A percentile compares a stretch with the other conserved stretches of the same genome.
Evolutionary conservation across 768 basidiomycete genomes (phyloP).

Genomic region (Gymnopilus junonius): DNA sequence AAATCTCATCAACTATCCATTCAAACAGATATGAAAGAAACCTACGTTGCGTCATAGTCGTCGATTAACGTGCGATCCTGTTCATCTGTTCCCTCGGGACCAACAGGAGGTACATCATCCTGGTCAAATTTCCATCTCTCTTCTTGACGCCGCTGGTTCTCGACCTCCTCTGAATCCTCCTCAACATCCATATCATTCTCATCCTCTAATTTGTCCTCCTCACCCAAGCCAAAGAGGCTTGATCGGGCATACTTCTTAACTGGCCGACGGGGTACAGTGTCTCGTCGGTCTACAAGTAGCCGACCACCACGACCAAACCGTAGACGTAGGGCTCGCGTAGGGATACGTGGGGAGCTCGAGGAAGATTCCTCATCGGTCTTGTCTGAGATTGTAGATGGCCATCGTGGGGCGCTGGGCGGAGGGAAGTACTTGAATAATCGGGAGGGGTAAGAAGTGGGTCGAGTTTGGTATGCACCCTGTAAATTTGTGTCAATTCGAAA

Average conservation of each 20-base stretch:
- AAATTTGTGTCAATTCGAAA: background rate
- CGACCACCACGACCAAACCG: constrained; percentile 87
- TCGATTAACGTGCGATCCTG: constrained; percentile 72
- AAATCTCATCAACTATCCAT: constrained; percentile 8
- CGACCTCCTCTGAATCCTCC: constrained; percentile 43
- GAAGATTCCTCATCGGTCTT: constrained; percentile 32
- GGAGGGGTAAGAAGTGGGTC: constrained; percentile 58
- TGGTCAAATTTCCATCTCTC: constrained; percentile 74
- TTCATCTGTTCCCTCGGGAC: constrained; percentile 66
- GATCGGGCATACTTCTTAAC: constrained; percentile 28
- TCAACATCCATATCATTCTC: constrained; percentile 38
- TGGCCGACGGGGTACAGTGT: constrained; percentile 31
- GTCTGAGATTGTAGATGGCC: constrained; percentile 31
- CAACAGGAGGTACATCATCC: constrained; percentile 62
- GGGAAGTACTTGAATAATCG: constrained; percentile 70
- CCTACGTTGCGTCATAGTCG: constrained; percentile 64
- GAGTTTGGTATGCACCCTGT: constrained; percentile 75
- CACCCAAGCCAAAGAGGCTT: constrained; percentile 28
- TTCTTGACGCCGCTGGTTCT: constrained; percentile 39
- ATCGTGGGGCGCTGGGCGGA: constrained; percentile 38
- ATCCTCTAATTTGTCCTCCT: constrained; percentile 23
- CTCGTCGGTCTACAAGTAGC: constrained; percentile 73
- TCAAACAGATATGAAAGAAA: constrained; percentile 3
- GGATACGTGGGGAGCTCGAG: constrained; percentile 28
- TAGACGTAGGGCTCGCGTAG: constrained; percentile 60